Base-by-base conservation (phyloP, 176 grass and related monocot species). In the Pontederia paniculata region DNA sequence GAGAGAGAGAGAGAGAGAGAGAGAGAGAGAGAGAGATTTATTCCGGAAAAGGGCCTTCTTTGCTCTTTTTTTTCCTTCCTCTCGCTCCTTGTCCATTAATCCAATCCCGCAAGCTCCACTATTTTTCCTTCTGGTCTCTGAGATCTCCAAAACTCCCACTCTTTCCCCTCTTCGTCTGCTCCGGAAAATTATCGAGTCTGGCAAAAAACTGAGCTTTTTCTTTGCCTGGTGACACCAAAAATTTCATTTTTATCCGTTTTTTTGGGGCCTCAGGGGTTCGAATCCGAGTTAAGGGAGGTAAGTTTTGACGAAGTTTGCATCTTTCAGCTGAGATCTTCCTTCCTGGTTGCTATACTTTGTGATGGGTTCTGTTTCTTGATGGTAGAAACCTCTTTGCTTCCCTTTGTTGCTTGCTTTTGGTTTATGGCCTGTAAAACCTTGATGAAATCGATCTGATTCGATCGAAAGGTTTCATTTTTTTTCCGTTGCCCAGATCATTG, bases 391-490 rank as follows among this genome's bases (percentile, higher is more conserved):
- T 60, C 31, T 11, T 9, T 10, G 14, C 12, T 44, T 42, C 12
- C 25, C 12, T 41, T n/a, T 41, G 11, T 10, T 64, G 11, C 4
- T 37, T 51, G 7, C 28, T 65, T 50, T 17, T 25, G 10, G 17
- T 10, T 9, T 31, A 8, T 9, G 17, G 17, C 2, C 9, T 58
- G 10, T 59, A 41, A 16, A 59, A 28, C 56, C 56, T 59, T 59
- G 16, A 28, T 42, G 56, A 59, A 28, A 59, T 59, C 28, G 56
- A 37, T 18, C 56, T 59, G 56, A 59, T 59, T 59, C 56, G 14
- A 59, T 41, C 28, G 25, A 59, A 51, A 42, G 62, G 19, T 65
- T 37, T 45, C 62, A 50, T 65, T 65, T 65, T 65, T 51, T 37
- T 37, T 37, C 28, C 18, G 22, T 22, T 23, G 49, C n/a, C 47